Evolutionary conservation across 2,329 filamentous ascomycete species (phyloP).

Genomic region (Epichloe baconii): DNA sequence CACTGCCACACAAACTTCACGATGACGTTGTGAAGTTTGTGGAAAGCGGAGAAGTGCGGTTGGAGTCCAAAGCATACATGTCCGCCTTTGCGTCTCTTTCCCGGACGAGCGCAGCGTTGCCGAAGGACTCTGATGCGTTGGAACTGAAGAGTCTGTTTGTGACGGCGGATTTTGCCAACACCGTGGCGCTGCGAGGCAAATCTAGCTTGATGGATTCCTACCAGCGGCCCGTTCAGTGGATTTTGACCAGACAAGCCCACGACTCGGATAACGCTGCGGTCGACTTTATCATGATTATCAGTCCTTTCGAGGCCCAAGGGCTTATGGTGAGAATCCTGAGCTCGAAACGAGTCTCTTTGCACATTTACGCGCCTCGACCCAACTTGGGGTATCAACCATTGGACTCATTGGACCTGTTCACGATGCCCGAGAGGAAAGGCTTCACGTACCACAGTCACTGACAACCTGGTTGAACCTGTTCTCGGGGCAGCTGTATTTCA

Average conservation of each 20-base stretch:
- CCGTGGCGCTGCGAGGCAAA: neutral
- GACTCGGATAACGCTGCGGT: neutral
- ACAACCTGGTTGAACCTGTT: slow-evolving; percentile 46
- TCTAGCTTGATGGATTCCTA: slow-evolving; percentile 9
- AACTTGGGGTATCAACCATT: slow-evolving; percentile 16
- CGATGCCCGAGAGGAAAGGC: slow-evolving; percentile 2
- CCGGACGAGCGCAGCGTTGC: slow-evolving; percentile 9
- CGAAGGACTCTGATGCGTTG: slow-evolving; percentile 4
- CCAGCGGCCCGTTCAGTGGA: slow-evolving; percentile 14
- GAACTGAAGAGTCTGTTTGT: slow-evolving; percentile 9
- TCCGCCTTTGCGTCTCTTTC: slow-evolving; percentile 9
- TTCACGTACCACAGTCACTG: neutral
- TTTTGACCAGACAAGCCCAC: slow-evolving; percentile 5
- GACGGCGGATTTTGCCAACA: slow-evolving; percentile 10
- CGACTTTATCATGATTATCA: slow-evolving; percentile 39
- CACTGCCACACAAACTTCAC: slow-evolving; percentile 30
- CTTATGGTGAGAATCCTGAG: slow-evolving; percentile 28
- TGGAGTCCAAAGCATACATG: neutral
- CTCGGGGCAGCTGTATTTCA: slow-evolving; percentile 53
- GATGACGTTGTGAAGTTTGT: slow-evolving; percentile 19
- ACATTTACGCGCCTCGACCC: slow-evolving; percentile 36
- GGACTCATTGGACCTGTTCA: slow-evolving; percentile 11
- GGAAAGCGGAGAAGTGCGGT: neutral
- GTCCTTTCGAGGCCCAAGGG: slow-evolving; percentile 44
- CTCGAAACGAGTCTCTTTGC: slow-evolving; percentile 26